Base-by-base conservation (phyloP, 2,329 filamentous ascomycete species). In the Alternaria angustiovoidea region DNA sequence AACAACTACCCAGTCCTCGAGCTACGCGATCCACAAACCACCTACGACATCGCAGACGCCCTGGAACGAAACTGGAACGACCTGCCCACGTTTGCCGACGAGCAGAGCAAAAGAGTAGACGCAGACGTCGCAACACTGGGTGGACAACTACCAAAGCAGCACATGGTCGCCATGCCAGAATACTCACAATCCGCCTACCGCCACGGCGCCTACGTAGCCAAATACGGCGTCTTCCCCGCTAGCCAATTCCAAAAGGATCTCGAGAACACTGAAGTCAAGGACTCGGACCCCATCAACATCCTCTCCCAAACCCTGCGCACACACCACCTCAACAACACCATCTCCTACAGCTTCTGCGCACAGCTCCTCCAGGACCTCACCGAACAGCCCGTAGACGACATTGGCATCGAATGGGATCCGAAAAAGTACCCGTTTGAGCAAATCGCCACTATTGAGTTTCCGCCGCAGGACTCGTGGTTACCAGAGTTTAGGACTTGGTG, bases 131-230 rank as follows among this genome's bases (percentile, higher is more conserved):
- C 69, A 12, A 73, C 67, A 9, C 57, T 73, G 4, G 69, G 70
- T 1, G 67, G 66, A 20, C 68, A 68, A 44, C 47, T 73, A 18
- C 70, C 70, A 1, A 59, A 57, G 22, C 70, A 71, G 43, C 65
- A 73, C 59, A 71, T 73, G 69, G 69, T 67, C 51, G 68, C 68
- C 4, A 72, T 72, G 70, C 70, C 70, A 11, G 70, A 81, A 57
- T 83, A 85, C 71, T 81, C 80, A 0, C 82, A 85, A 66, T 80
- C 77, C 14, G 80, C 83, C 0, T 84, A 83, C 64, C 80, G 81
- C 22, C 84, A 81, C 61, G 82, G 82, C 20, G 75, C 81, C 51
- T 82, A 82, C 58, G 77, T 84, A 2, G 76, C 78, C 51, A 85
- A 85, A 62, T 84, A 83, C 62, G 78, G 77, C 53, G 75, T 84